Conservation (phyloP, 768 basidiomycete species). For the Hebeloma cylindrosporum region DNA sequence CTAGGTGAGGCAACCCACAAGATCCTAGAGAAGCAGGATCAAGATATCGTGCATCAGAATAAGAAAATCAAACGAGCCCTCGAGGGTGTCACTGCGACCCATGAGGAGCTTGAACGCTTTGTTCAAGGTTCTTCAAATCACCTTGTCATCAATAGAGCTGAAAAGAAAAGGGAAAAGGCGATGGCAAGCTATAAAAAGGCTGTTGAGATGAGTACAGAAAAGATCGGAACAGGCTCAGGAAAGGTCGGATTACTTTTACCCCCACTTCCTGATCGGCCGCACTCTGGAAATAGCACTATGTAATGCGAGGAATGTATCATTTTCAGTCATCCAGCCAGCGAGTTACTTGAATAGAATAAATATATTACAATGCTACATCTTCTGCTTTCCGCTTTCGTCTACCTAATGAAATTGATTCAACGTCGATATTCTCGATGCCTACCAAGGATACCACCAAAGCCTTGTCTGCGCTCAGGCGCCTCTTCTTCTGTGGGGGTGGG, state of each 20-base stretch:
- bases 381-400: too few relatives aligned
- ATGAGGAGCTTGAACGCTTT: background rate
- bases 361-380: too few relatives aligned
- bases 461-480: too few relatives aligned
- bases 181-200: background rate
- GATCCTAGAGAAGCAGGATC: background rate
- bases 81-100: background rate
- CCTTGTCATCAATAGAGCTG: background rate
- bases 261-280: too few relatives aligned
- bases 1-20: constrained; percentile 1
- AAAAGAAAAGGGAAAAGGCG: background rate
- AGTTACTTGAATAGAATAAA: too few relatives aligned
- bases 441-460: too few relatives aligned
- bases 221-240: constrained; percentile 4
- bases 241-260: constrained; percentile 4
- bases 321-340: too few relatives aligned
- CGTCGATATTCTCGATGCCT: too few relatives aligned
- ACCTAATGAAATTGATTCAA: too few relatives aligned
- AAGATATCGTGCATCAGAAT: background rate
- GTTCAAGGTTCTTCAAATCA: background rate
- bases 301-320: too few relatives aligned
- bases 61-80: background rate
- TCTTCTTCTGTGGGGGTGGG: too few relatives aligned
- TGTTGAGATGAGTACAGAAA: background rate
- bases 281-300: too few relatives aligned